Evolutionary conservation across 805 yeast genomes (phyloP).

Genomic region (Ascoidea asiatica): DNA sequence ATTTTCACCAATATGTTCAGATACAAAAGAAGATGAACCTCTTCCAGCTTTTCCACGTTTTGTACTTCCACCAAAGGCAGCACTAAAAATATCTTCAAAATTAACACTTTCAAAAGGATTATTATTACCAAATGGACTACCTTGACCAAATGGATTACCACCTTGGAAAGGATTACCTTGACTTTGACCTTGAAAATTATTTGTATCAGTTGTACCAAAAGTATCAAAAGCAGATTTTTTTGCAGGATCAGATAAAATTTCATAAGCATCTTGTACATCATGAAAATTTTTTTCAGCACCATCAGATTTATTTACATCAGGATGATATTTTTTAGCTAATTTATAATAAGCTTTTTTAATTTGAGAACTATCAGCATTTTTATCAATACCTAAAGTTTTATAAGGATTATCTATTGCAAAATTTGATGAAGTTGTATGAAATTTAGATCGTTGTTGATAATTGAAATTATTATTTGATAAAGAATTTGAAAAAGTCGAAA

Average conservation of each 20-base stretch:
- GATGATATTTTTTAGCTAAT: slow-evolving; percentile 88
- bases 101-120: slow-evolving; percentile 27
- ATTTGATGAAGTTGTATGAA: slow-evolving; percentile 27
- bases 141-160: slow-evolving; percentile 31
- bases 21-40: slow-evolving; percentile 35
- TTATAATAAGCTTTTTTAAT: slow-evolving; percentile 92
- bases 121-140: slow-evolving; percentile 36
- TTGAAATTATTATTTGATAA: no score
- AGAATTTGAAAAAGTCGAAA: no score
- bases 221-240: slow-evolving; percentile 87
- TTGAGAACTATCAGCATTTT: slow-evolving; percentile 59
- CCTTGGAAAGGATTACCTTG: slow-evolving; percentile 26
- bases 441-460: no score
- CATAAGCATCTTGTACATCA: slow-evolving; percentile 89
- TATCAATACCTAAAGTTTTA: slow-evolving; percentile 63
- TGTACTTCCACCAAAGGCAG: slow-evolving; percentile 30
- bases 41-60: slow-evolving; percentile 19
- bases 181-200: slow-evolving; percentile 54
- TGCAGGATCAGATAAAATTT: slow-evolving; percentile 70
- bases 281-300: slow-evolving; percentile 86
- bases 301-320: slow-evolving; percentile 87
- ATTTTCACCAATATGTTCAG: slow-evolving; percentile 82
- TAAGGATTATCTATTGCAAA: slow-evolving; percentile 59
- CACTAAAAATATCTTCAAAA: slow-evolving; percentile 53
- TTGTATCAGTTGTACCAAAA: slow-evolving; percentile 51